Conservation (phyloP, 140 eudicot species). For the Stevia rebaudiana region DNA sequence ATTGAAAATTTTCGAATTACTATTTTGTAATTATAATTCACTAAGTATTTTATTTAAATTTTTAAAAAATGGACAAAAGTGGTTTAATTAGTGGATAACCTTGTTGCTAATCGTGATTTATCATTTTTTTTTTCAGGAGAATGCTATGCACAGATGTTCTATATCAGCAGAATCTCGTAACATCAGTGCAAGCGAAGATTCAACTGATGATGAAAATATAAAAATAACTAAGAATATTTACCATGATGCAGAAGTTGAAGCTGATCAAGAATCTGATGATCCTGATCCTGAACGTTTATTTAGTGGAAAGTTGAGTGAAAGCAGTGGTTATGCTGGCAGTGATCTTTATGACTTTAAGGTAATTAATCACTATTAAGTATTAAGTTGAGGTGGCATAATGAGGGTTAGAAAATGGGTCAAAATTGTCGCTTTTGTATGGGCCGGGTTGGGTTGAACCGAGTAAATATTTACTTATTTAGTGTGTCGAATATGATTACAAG, state of each 20-base stretch:
- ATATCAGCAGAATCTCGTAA: constrained; percentile 87
- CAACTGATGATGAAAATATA: constrained; percentile 63
- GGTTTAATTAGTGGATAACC: neutral
- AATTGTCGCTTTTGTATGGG: neutral
- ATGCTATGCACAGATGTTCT: constrained; percentile 58
- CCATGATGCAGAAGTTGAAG: constrained; percentile 88
- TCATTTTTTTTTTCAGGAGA: neutral
- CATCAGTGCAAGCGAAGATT: constrained; percentile 78
- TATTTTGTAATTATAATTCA: neutral
- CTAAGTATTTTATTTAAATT: neutral
- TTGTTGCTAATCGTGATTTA: neutral
- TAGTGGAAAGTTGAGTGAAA: constrained; percentile 89
- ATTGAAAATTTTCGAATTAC: neutral
- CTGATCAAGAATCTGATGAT: constrained; percentile 63
- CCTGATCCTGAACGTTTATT: constrained; percentile 58
- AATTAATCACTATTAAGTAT: constrained; percentile 5
- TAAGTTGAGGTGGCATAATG: neutral
- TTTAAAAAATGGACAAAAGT: neutral
- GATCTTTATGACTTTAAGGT: constrained; percentile 97
- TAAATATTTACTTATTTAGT: neutral
- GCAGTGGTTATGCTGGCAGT: constrained; percentile 80
- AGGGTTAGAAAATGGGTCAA: neutral
- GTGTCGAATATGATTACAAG: neutral
- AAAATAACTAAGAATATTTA: constrained; percentile 58
- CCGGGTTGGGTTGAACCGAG: neutral